Percentiles rank a stretch among this genome's conserved stretches.
phyloP scores from a whole-genome alignment of 1,284 basidiomycete species.

The Flammula alnicola region DNA sequence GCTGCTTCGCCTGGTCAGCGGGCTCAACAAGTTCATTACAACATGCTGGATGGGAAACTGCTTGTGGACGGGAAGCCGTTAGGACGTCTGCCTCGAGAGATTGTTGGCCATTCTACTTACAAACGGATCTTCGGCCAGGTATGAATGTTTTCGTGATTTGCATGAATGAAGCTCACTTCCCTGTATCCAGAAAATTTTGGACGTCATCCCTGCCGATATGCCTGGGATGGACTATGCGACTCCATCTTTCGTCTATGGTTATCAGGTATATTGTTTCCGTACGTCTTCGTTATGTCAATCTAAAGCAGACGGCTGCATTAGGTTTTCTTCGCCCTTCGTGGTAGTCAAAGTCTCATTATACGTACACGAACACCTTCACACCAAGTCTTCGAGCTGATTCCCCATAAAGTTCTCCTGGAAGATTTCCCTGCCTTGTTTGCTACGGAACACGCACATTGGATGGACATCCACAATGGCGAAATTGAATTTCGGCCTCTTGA shows the following conservation, averaged over 20 bases:
- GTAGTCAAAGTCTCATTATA: conserved; percentile 32
- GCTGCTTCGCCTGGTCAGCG: not conserved
- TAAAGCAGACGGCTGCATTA: no score
- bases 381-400: conserved; percentile 40
- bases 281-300: not conserved
- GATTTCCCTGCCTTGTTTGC: conserved; percentile 45
- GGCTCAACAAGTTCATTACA: conserved; percentile 37
- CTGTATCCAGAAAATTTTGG: conserved; percentile 35
- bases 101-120: conserved; percentile 39
- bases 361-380: conserved; percentile 24
- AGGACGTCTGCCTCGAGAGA: conserved; percentile 39
- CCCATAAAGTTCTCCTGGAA: conserved; percentile 30
- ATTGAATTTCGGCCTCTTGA: conserved; percentile 45
- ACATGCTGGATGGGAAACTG: conserved; percentile 46
- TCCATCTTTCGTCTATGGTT: conserved; percentile 13
- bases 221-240: conserved; percentile 41
- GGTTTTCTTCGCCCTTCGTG: conserved; percentile 31
- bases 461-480: conserved; percentile 31
- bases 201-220: conserved; percentile 39
- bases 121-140: conserved; percentile 34
- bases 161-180: not conserved
- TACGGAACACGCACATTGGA: conserved; percentile 43
- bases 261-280: conserved; percentile 25
- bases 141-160: not conserved
- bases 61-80: conserved; percentile 46